phyloP scores from a whole-genome alignment of 2,329 filamentous ascomycete species.

The Aspergillus sp. region DNA sequence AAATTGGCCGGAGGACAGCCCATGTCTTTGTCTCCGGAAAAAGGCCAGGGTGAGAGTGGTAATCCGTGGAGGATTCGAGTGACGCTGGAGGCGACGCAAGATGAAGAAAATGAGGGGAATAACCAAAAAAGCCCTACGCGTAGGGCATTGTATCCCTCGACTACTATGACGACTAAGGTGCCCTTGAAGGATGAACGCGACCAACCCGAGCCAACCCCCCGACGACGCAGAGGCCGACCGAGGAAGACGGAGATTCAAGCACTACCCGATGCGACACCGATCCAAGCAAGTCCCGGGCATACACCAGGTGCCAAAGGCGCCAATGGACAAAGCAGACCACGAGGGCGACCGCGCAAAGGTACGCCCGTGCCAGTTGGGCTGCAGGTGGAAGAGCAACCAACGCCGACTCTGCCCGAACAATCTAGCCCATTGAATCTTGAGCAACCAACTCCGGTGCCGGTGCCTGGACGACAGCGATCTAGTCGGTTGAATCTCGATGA shows the following conservation, averaged over 20 bases:
- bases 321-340: conserved; percentile 27
- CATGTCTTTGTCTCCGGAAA: conserved; percentile 31
- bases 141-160: conserved; percentile 24
- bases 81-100: conserved; percentile 43
- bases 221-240: conserved; percentile 36
- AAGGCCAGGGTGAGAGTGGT: conserved; percentile 32
- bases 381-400: conserved; percentile 2
- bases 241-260: conserved; percentile 32
- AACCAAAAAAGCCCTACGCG: conserved; percentile 23
- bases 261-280: conserved; percentile 29
- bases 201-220: conserved; percentile 30
- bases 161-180: conserved; percentile 33
- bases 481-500: conserved; percentile 4
- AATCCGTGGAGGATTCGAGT: conserved; percentile 45
- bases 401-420: neutral
- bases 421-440: too few species aligned
- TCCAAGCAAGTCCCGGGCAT: conserved; percentile 23
- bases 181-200: conserved; percentile 35
- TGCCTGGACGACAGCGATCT: too few species aligned
- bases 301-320: conserved; percentile 24
- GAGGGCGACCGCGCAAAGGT: conserved; percentile 34
- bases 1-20: conserved; percentile 22
- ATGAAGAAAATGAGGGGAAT: conserved; percentile 22
- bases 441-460: neutral
- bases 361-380: conserved; percentile 15